Evolutionary conservation across 2,329 filamentous ascomycete genomes (phyloP), one percentile per base, ranked within the genome.

Genomic region (Xylogone sp.): DNA sequence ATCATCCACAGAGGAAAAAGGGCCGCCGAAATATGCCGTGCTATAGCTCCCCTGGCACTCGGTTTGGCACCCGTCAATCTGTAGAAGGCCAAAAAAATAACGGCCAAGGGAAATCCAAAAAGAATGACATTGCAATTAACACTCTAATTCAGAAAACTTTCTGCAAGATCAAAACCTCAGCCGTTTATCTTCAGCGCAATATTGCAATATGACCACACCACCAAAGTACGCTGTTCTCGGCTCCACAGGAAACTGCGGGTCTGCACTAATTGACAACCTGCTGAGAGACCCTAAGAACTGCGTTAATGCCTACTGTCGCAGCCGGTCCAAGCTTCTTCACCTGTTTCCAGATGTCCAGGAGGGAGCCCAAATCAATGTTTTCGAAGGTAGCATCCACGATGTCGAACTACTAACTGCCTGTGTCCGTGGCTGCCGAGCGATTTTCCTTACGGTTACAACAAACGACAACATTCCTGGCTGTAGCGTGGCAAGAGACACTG

Each of bases 291-390:
- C 68, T 0, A 31, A 66, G 8, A 58, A 49, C 29, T 54, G 56
- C 3, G 63, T 78, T 52, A 56, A 73, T 50, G 73, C 70, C 19
- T 78, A 73, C 61, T 75, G 72, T 51, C 75, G 75, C 51, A 70
- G 69, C 56, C 54, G 59, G 16, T 22, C 62, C 8, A 77, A 77
- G 56, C 68, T 78, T 2, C 16, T 58, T 2, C 52, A 49, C 0
- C 49, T 68, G 3, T 9, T 71, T 2, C 73, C 74, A 1, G 58
- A 63, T n/a, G 45, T 68, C 5, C 51, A 43, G 1, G 55, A 64
- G 7, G 66, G 59, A 53, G 60, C 65, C 43, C 61, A 62, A 3
- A 66, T 76, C 13, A 24, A 65, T 1, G 61, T 77, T 27, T 77
- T 72, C 55, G 67, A 70, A 51, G 74, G 74, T 42, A 66, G 54